Evolutionary conservation across 2,329 filamentous ascomycete species (phyloP).

Genomic region (Pseudogymnoascus sp.): DNA sequence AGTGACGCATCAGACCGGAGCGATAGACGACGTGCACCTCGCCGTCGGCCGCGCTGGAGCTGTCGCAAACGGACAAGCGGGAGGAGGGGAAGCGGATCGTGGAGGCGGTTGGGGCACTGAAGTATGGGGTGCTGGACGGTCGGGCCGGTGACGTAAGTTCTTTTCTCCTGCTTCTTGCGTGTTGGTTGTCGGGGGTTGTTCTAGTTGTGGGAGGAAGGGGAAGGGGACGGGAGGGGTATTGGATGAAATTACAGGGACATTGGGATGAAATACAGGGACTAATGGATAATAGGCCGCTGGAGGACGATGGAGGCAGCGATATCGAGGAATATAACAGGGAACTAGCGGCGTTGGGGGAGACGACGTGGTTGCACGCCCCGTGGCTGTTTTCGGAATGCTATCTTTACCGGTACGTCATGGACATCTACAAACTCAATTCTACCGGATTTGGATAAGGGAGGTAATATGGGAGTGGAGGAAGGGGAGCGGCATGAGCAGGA

Average conservation of each 20-base stretch:
- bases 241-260: background rate
- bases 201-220: background rate
- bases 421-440: background rate
- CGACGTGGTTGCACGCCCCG: conserved; percentile 74
- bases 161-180: conserved; percentile 7
- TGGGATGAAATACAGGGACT: background rate
- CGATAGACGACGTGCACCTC: conserved; percentile 90
- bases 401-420: conserved; percentile 57
- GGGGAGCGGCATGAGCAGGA: conserved; percentile 12
- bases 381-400: conserved; percentile 97
- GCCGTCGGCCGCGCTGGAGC: conserved; percentile 49
- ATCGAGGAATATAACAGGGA: conserved; percentile 81
- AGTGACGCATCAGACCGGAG: conserved; percentile 59
- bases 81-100: conserved; percentile 84
- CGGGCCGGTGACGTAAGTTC: conserved; percentile 63
- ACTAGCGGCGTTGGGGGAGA: conserved; percentile 63
- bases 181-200: background rate
- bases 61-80: conserved; percentile 51
- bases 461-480: background rate
- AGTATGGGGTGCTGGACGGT: conserved; percentile 93
- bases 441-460: background rate
- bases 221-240: background rate
- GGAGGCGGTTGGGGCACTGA: conserved; percentile 70
- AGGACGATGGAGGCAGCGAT: conserved; percentile 37
- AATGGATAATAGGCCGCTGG: conserved; percentile 22